Evolutionary conservation across 2,329 filamentous ascomycete species (phyloP), one percentile per base, ranked within the genome.

Genomic region (Pseudocercospora pini-densiflorae): DNA sequence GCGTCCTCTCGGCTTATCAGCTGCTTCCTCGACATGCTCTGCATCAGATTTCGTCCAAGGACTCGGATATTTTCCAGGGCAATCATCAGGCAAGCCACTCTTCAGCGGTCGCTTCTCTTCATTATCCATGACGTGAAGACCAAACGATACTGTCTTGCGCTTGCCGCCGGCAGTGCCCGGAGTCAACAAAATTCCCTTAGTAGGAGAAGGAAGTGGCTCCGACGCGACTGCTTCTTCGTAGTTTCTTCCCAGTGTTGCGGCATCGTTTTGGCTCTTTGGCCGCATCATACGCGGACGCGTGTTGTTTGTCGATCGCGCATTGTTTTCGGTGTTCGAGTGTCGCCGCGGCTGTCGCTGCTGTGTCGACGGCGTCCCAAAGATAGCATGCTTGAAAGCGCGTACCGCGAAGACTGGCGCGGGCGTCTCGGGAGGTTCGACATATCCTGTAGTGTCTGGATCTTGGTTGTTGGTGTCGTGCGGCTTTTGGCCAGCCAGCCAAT

Each of bases 341-440:
- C 75, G 71, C 54, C 76, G 73, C 43, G 72, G 69, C 3, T 65
- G 62, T 45, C 72, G 72, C 9, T 71, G 68, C 59, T 74, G 78
- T 47, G 83, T 83, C 23, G 84, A 84, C 14, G 88, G 88, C 0
- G 88, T 90, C 27, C 88, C 88, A 77, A 89, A 90, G 63, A 90
- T 78, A 51, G 87, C 86, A 67, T 88, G 87, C 72, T 87, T 88
- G 77, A 90, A 88, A 16, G 89, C 89, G 73, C 88, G 88, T 63
- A 89, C 85, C 19, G 88, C 88, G 75, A 91, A 91, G 23, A 90
- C 82, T 55, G 88, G 88, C 55, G 88, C 88, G 8, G 89, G 88
- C 0, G 89, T 90, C 70, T 89, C 87, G 59, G 87, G 88, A 6
- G 85, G 80, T 49, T 89, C 87, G 65, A 84, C 74, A 65, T 81